A percentile compares a stretch with the other conserved stretches of the same genome.
Evolutionary conservation across 2,329 filamentous ascomycete species (phyloP).

Genomic region (Emmonsiellopsis sp.): DNA sequence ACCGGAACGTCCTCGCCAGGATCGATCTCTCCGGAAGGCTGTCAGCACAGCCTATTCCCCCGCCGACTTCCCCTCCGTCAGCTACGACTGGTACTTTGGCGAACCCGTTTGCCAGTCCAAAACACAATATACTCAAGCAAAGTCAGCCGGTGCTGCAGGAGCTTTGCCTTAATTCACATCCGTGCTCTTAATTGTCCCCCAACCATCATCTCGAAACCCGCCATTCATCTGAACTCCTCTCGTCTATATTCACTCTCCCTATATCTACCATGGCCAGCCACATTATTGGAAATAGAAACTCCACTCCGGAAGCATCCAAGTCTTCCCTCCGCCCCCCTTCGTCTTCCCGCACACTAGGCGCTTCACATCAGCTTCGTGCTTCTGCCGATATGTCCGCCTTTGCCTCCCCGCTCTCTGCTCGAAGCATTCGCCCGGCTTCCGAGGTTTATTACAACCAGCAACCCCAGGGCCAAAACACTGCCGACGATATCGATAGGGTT

Average conservation of each 20-base stretch:
- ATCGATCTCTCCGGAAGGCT: neutral
- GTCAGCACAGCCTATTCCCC: neutral
- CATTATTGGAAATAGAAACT: slow-evolving; percentile 79
- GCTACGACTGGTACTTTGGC: slow-evolving; percentile 5
- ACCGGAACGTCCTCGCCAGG: slow-evolving; percentile 12
- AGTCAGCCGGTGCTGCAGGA: slow-evolving; percentile 77
- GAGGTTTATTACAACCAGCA: slow-evolving; percentile 83
- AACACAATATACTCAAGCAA: slow-evolving; percentile 21
- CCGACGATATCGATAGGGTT: slow-evolving; percentile 85
- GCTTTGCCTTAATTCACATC: slow-evolving; percentile 35
- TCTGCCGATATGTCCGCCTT: slow-evolving; percentile 94
- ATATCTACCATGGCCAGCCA: slow-evolving; percentile 48
- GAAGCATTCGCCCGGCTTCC: slow-evolving; percentile 81
- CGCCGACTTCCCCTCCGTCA: neutral
- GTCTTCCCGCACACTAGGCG: slow-evolving; percentile 67
- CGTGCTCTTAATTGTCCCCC: slow-evolving; percentile 19
- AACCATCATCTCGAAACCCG: slow-evolving; percentile 1
- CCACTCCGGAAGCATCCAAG: slow-evolving; percentile 83
- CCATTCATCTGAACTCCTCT: neutral
- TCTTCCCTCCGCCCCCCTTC: slow-evolving; percentile 75
- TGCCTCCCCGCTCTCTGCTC: slow-evolving; percentile 59
- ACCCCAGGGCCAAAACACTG: slow-evolving; percentile 56
- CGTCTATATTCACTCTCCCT: neutral
- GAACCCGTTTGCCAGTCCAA: slow-evolving; percentile 9
- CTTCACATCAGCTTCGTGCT: slow-evolving; percentile 78